Evolutionary conservation across 768 basidiomycete species (phyloP).

Genomic region (Polyporus arcularius): DNA sequence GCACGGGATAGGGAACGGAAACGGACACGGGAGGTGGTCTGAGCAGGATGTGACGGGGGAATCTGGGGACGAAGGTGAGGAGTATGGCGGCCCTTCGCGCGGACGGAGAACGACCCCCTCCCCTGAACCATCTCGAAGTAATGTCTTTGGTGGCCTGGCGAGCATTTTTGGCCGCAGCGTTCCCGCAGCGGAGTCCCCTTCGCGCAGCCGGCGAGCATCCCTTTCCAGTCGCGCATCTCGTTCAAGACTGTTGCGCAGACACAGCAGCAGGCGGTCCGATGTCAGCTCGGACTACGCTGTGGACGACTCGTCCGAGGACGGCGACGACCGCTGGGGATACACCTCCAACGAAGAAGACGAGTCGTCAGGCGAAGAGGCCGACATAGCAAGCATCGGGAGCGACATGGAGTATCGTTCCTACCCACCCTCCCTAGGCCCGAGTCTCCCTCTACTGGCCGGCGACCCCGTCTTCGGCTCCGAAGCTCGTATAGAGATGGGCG

Average conservation of each 20-base stretch:
- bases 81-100: slow-evolving; percentile 11
- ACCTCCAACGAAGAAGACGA: slow-evolving; percentile 82
- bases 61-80: slow-evolving; percentile 36
- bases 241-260: slow-evolving; percentile 48
- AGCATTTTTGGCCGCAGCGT: slow-evolving; percentile 61
- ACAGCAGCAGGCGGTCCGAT: slow-evolving; percentile 53
- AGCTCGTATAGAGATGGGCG: slow-evolving; percentile 80
- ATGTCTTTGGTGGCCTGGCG: slow-evolving; percentile 66
- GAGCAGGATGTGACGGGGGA: slow-evolving; percentile 18
- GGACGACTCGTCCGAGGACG: slow-evolving; percentile 44
- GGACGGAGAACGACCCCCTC: slow-evolving; percentile 18
- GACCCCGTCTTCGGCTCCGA: slow-evolving; percentile 86
- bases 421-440: slow-evolving; percentile 59
- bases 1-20: neutral
- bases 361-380: slow-evolving; percentile 42
- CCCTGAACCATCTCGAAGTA: slow-evolving; percentile 31
- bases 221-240: slow-evolving; percentile 57
- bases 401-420: slow-evolving; percentile 76
- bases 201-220: slow-evolving; percentile 51
- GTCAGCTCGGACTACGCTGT: slow-evolving; percentile 60
- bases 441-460: slow-evolving; percentile 66
- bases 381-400: slow-evolving; percentile 43
- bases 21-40: neutral
- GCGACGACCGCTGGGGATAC: slow-evolving; percentile 88
- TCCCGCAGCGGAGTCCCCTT: slow-evolving; percentile 34